Conservation (phyloP, 2,329 filamentous ascomycete genomes). For the Ophiobolus disseminans region DNA sequence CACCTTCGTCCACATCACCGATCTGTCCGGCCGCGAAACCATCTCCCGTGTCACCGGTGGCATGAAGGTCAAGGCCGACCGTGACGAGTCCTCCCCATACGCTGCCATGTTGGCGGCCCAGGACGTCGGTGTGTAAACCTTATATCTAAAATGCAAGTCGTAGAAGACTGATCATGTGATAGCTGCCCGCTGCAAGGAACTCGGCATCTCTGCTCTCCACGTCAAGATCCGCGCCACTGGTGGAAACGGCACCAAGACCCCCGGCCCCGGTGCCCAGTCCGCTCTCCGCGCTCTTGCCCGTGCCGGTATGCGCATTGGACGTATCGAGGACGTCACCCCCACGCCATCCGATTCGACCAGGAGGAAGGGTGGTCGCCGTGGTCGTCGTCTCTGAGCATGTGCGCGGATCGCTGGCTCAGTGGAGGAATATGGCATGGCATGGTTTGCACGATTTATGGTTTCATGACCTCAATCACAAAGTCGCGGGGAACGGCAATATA, state of each 20-base stretch:
- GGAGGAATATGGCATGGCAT: constrained; percentile 44
- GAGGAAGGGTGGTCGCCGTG: constrained; percentile 99
- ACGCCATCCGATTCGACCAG: constrained; percentile 99
- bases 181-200: constrained; percentile 85
- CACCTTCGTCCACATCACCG: constrained; percentile 91
- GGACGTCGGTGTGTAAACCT: constrained; percentile 62
- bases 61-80: constrained; percentile 97
- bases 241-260: constrained; percentile 99
- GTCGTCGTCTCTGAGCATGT: constrained; percentile 94
- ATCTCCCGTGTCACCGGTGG: constrained; percentile 99
- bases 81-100: constrained; percentile 99
- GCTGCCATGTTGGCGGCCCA: constrained; percentile 99
- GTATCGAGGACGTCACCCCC: constrained; percentile 99
- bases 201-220: constrained; percentile 94
- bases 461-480: constrained; percentile 46
- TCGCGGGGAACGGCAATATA: constrained; percentile 49
- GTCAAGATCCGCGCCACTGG: constrained; percentile 99
- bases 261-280: constrained; percentile 97
- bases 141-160: neutral
- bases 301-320: constrained; percentile 99
- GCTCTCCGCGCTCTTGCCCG: constrained; percentile 98
- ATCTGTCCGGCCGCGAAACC: constrained; percentile 98
- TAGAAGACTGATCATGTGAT: constrained; percentile 50
- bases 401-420: constrained; percentile 48
- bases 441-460: constrained; percentile 44